Evolutionary conservation across 352 stramenopile species (phyloP), one percentile per base, ranked within the genome.

Genomic region (Phytophthora rubi): DNA sequence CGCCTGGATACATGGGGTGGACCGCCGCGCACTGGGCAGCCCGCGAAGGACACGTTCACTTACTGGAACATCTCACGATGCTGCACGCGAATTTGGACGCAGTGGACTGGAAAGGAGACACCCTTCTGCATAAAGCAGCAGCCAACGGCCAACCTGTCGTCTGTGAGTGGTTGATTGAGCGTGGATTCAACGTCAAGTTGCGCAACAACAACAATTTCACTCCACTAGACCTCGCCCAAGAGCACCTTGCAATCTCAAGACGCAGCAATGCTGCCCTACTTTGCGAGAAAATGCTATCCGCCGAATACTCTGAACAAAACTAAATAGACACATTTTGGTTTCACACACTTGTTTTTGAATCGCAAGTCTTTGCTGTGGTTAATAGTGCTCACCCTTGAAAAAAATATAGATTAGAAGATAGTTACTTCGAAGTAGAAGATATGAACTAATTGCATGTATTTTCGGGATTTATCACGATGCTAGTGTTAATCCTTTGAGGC

Each of bases 11-110:
- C 37, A 85, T 94, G 79, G 85, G 85, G 33, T 94, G 86, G 85
- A 92, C 83, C 15, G 76, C 86, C 2, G 86, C 85, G 4, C 86
- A 94, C 53, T 94, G 86, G 86, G 85, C 86, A 13, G 85, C 85
- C 6, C 80, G 83, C 13, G 74, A 91, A 12, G 86, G 86, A 5
- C 85, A 93, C 53, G 53, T 91, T 4, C 67, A 85, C 35, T 71
- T 93, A 21, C 75, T 94, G 9, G 82, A 91, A 62, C 86, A 90
- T 56, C 60, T 94, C 3, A 68, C 68, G 4, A 61, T 70, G 7
- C 53, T 73, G 15, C 72, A 82, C 45, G 81, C 84, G 49, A 91
- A 91, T 48, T 76, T 94, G 58, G 85, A 92, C 37, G 62, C 79
- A 12, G 68, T 89, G 1, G 86, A 94, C 62, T 74, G 75, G 9